phyloP scores from a whole-genome alignment of 2,329 filamentous ascomycete species.

The Arthroderma sp. region DNA sequence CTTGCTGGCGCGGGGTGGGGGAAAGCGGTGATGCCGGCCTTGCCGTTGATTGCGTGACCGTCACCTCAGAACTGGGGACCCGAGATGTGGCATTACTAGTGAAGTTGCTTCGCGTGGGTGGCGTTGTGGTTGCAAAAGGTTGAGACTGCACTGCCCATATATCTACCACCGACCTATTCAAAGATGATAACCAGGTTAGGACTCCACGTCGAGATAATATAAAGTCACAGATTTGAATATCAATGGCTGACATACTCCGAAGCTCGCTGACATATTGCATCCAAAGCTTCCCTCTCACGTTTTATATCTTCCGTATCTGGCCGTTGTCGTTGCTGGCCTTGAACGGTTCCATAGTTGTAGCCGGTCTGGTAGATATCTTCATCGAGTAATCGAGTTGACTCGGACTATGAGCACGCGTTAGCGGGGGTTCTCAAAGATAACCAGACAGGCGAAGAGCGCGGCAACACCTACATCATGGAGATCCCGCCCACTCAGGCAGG shows the following conservation, averaged over 20 bases:
- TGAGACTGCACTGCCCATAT: constrained; percentile 33
- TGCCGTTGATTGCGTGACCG: constrained; percentile 1
- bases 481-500: constrained; percentile 31
- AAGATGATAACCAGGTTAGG: neutral
- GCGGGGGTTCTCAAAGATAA: neutral
- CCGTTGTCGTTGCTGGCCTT: constrained; percentile 24
- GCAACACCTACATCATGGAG: constrained; percentile 22
- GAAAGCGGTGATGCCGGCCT: neutral
- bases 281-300: constrained; percentile 32
- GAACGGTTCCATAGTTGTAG: constrained; percentile 31
- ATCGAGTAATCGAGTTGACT: constrained; percentile 32
- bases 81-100: constrained; percentile 13
- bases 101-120: constrained; percentile 18
- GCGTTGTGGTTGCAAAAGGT: constrained; percentile 25
- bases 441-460: neutral
- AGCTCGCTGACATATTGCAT: constrained; percentile 34
- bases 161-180: constrained; percentile 29
- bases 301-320: constrained; percentile 30
- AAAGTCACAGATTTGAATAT: too few relatives aligned
- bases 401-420: constrained; percentile 15
- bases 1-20: constrained; percentile 1
- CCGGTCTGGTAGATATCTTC: constrained; percentile 33
- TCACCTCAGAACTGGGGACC: constrained; percentile 8
- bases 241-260: constrained; percentile 24
- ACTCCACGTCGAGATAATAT: too few relatives aligned